Base-by-base conservation (phyloP, 768 basidiomycete species). In the Trametes meyenii region DNA sequence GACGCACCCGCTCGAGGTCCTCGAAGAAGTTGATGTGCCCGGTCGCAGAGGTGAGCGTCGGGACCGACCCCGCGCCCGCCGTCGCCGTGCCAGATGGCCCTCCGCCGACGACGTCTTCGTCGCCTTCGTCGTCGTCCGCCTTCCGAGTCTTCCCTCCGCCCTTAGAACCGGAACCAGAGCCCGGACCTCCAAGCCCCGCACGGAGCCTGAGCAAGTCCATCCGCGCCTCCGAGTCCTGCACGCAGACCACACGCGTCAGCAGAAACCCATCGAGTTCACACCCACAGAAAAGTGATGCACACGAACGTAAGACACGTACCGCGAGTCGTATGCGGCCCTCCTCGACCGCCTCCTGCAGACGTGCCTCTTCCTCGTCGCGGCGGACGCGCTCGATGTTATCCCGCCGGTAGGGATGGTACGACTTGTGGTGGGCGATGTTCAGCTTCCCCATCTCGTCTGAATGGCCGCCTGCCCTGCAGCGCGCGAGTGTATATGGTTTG, bases 341-440 rank as follows among this genome's bases (percentile, higher is more conserved):
- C 70, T 89, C 85, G 61, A 83, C 81, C 17, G 82, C 84, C 65
- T 90, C 87, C 63, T 88, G 81, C 40, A 74, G 74, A 2, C 79
- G 76, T 14, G 90, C 92, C 71, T 88, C 89, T 68, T 90, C 92
- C 75, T 94, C 92, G 81, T 94, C 92, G 60, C 70, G 75, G n/a
- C 85, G 78, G 1, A 94, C 90, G 19, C 83, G 83, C 60, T 92
- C 90, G 61, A 94, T 90, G 69, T 94, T 94, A 71, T 94, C 92
- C 44, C 86, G 75, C 40, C 92, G 77, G 70, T 94, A 94, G 0
- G 92, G 92, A 66, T 94, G 92, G 72, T 94, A 94, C 1, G 90
- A 92, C 71, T 94, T 94, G 79, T 93, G 92, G 72, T 94, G 92
- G 13, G 92, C 92, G 72, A 94, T 93, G 71, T 92, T 92, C 23